These are phyloP conservation scores for Ophiocordyceps sinensis DNA, from an alignment of 2,329 filamentous ascomycete species.

Conservation along the genomic window DNA sequence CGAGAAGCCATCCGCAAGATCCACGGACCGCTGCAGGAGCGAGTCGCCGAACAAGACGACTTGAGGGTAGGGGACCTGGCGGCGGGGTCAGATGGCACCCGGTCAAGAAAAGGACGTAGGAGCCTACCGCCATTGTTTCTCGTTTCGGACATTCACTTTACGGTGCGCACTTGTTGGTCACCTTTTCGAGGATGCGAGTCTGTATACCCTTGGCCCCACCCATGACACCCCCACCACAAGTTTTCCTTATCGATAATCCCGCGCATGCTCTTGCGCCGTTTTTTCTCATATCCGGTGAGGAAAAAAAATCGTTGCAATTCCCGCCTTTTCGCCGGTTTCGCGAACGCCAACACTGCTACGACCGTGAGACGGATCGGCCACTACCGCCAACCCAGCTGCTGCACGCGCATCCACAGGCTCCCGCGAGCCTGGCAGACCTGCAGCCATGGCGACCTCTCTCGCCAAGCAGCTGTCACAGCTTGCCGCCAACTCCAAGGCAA, in stretches of 20 bases:
- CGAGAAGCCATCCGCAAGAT: constrained; percentile 52
- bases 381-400: no score
- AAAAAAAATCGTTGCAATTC: no score
- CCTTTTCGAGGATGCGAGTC: no score
- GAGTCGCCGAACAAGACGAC: constrained; percentile 83
- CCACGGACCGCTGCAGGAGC: constrained; percentile 57
- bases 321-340: no score
- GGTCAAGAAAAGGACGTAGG: background rate
- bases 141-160: background rate
- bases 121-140: background rate
- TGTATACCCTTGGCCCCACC: no score
- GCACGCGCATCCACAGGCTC: background rate
- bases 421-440: constrained; percentile 1
- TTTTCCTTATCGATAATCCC: no score
- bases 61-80: constrained; percentile 49
- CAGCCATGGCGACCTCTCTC: constrained; percentile 66
- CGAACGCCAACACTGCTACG: no score
- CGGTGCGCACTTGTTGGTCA: no score
- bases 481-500: constrained; percentile 75
- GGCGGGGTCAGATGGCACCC: background rate
- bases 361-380: no score
- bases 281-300: no score
- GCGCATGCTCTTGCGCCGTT: no score
- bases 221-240: no score
- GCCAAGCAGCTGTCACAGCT: constrained; percentile 90